These are phyloP conservation scores for Microcos paniculata DNA, from an alignment of 345 rosid species.

Conservation along the genomic window DNA sequence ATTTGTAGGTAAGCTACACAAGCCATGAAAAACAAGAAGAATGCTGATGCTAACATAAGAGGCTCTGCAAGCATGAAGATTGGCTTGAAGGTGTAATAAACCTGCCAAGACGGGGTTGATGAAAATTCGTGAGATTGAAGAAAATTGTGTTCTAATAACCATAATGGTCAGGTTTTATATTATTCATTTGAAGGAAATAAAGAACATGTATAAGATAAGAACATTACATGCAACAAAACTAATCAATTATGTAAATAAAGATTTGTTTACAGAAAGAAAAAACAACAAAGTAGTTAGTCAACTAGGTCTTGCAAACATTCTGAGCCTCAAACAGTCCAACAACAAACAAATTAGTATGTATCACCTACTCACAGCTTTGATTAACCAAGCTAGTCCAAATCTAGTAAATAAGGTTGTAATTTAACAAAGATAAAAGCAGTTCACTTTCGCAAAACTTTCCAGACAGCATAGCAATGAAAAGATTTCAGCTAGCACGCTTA, in stretches of 20 bases:
- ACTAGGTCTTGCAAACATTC: not conserved
- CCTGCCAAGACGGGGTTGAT: constrained; percentile 41
- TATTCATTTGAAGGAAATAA: not conserved
- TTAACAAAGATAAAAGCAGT: not conserved
- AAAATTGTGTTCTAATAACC: not conserved
- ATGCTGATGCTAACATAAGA: constrained; percentile 70
- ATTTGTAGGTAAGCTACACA: constrained; percentile 74
- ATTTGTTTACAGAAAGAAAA: not conserved
- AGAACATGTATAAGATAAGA: not conserved
- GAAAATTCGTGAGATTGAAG: not conserved
- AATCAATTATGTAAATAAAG: not conserved
- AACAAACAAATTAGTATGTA: not conserved
- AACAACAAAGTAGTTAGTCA: not conserved
- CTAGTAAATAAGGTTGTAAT: not conserved
- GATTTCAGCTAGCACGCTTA: not conserved
- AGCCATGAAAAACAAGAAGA: constrained; percentile 79
- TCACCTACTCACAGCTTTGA: not conserved
- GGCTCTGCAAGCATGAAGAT: constrained; percentile 98
- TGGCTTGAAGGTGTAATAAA: constrained; percentile 88
- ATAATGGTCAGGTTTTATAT: not conserved
- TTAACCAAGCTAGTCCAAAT: not conserved
- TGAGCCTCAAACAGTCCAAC: not conserved
- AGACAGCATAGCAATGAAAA: not conserved
- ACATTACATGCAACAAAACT: not conserved
- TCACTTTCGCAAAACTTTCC: not conserved